These are phyloP conservation scores for Phaeophleospora eucalypticola DNA, from an alignment of 2,329 filamentous ascomycete species.

Conservation along the genomic window DNA sequence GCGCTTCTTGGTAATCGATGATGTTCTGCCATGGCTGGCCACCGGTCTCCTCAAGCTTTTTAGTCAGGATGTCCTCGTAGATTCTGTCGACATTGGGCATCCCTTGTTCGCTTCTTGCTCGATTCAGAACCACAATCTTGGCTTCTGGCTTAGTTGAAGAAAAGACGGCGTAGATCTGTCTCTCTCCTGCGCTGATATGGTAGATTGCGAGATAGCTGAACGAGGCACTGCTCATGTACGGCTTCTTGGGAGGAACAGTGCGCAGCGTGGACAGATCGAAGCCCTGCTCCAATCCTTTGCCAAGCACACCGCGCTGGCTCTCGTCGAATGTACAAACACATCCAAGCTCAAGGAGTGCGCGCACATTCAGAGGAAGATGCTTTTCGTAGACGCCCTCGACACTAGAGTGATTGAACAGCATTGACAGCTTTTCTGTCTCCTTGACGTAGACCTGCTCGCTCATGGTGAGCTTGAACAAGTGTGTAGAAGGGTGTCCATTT, in stretches of 20 bases:
- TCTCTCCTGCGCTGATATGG: conserved; percentile 83
- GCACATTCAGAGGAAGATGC: conserved; percentile 78
- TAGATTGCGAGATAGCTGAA: conserved; percentile 82
- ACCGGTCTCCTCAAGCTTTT: conserved; percentile 61
- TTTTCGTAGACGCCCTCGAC: conserved; percentile 98
- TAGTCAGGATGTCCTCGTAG: conserved; percentile 71
- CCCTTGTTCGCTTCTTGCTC: conserved; percentile 73
- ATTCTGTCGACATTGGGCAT: conserved; percentile 87
- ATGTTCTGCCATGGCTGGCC: conserved; percentile 72
- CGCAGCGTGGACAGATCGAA: conserved; percentile 80
- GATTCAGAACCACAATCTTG: conserved; percentile 83
- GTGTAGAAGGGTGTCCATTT: conserved; percentile 88
- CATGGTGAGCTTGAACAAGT: conserved; percentile 91
- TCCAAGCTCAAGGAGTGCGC: conserved; percentile 83
- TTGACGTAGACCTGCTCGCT: conserved; percentile 82
- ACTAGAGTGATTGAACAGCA: conserved; percentile 85
- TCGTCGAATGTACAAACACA: conserved; percentile 93
- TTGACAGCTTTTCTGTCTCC: conserved; percentile 75
- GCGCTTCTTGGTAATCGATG: conserved; percentile 79
- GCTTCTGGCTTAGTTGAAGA: conserved; percentile 77
- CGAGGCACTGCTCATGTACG: conserved; percentile 71
- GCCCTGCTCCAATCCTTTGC: conserved; percentile 86
- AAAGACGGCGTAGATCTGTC: conserved; percentile 90
- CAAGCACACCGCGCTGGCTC: conserved; percentile 80
- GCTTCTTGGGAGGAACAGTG: conserved; percentile 60